Percentiles rank a stretch among this genome's conserved stretches.
Conservation (phyloP, 768 basidiomycete species). For the Macrolepiota fuliginosa region DNA sequence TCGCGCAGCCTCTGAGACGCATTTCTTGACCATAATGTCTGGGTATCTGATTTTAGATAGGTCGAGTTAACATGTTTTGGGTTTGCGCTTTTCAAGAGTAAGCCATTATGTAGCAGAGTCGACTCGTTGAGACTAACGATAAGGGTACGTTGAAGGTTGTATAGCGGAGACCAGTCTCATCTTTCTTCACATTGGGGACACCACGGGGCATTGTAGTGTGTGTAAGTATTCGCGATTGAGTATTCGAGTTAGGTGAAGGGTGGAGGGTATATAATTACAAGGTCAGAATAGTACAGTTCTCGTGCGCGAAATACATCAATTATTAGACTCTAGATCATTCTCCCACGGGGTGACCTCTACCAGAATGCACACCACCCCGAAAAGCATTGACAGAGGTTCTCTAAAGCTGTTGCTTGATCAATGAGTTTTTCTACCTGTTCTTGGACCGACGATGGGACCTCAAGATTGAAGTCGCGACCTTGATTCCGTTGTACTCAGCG, state of each 20-base stretch:
- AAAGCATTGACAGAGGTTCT: slow-evolving; percentile 96
- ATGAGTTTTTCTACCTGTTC: slow-evolving; percentile 93
- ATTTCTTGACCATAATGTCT: slow-evolving; percentile 74
- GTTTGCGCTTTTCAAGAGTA: slow-evolving; percentile 49
- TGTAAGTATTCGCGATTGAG: background rate
- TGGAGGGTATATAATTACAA: slow-evolving; percentile 14
- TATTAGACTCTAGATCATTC: slow-evolving; percentile 5
- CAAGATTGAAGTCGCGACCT: slow-evolving; percentile 95
- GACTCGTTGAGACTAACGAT: slow-evolving; percentile 40
- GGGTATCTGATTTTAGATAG: slow-evolving; percentile 75
- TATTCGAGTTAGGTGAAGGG: background rate
- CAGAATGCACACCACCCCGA: slow-evolving; percentile 94
- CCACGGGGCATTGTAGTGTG: slow-evolving; percentile 66
- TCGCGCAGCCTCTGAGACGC: slow-evolving; percentile 13
- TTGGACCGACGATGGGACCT: slow-evolving; percentile 66
- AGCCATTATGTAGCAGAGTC: background rate
- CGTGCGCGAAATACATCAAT: background rate
- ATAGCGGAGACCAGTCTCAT: slow-evolving; percentile 80
- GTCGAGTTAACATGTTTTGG: slow-evolving; percentile 77
- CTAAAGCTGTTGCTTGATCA: slow-evolving; percentile 86
- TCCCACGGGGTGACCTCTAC: slow-evolving; percentile 30
- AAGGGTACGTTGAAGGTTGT: slow-evolving; percentile 81
- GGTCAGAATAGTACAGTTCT: slow-evolving; percentile 4
- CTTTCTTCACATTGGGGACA: slow-evolving; percentile 74
- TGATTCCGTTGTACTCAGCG: slow-evolving; percentile 1